Evolutionary conservation across 1,139 yeast genomes (phyloP).

Genomic region (Pichia kudriavzevii): DNA sequence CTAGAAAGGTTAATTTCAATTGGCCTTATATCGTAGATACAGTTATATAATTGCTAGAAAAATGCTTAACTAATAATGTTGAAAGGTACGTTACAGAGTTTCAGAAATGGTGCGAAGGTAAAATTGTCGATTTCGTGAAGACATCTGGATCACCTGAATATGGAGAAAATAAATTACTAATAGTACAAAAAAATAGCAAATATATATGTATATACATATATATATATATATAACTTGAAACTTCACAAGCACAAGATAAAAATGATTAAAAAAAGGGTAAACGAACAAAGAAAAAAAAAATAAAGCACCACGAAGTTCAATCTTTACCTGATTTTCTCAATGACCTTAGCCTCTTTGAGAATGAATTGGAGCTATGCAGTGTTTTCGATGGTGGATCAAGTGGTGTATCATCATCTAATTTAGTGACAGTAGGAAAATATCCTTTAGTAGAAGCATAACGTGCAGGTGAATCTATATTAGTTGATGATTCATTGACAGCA

Average conservation of each 20-base stretch:
- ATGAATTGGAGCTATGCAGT: slow-evolving; percentile 18
- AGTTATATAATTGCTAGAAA: not conserved
- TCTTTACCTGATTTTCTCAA: slow-evolving; percentile 20
- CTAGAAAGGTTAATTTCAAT: not conserved
- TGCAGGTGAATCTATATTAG: slow-evolving; percentile 10
- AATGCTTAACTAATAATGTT: too few species aligned
- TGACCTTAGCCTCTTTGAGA: slow-evolving; percentile 24
- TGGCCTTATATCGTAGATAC: too few species aligned
- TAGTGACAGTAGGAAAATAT: slow-evolving; percentile 29
- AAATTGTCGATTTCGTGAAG: too few species aligned
- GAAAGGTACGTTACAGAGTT: too few species aligned
- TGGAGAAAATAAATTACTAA: too few species aligned
- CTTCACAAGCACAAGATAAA: too few species aligned
- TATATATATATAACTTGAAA: too few species aligned
- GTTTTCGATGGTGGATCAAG: slow-evolving; percentile 10
- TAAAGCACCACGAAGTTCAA: not conserved
- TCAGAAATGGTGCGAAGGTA: too few species aligned
- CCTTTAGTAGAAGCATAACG: slow-evolving; percentile 21
- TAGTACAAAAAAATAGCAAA: too few species aligned
- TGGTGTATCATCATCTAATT: slow-evolving; percentile 18
- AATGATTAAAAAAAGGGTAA: not conserved
- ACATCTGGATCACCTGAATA: too few species aligned
- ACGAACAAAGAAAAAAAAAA: not conserved
- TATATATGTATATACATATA: too few species aligned
- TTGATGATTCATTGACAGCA: not conserved